Conservation (phyloP, 768 basidiomycete genomes). For the Favolaschia claudopus region DNA sequence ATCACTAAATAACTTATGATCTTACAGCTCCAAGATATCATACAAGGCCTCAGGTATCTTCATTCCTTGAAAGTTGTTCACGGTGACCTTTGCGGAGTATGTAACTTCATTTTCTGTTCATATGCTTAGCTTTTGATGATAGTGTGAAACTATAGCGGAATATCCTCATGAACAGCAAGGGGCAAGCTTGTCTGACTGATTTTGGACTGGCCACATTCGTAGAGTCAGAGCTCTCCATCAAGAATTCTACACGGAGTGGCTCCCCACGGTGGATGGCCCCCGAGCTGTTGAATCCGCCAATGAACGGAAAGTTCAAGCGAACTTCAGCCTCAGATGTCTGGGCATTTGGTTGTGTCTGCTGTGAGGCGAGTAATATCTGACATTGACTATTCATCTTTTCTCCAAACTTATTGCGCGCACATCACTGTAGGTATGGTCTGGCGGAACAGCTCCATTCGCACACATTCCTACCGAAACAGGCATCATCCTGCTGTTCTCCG, state of each 20-base stretch:
- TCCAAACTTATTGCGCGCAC: no score
- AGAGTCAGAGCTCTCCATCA: not conserved
- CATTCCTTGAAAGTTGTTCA: not conserved
- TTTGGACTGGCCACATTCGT: not conserved
- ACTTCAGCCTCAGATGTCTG: not conserved
- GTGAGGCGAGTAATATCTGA: no score
- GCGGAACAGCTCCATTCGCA: no score
- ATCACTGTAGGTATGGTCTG: no score
- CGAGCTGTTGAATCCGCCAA: not conserved
- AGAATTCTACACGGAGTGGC: not conserved
- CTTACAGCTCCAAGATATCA: not conserved
- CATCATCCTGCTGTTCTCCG: no score
- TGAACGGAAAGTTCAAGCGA: not conserved
- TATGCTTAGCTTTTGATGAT: not conserved
- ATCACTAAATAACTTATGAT: no score
- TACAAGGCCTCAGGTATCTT: not conserved
- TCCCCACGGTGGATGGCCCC: constrained; percentile 1
- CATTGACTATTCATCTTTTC: no score
- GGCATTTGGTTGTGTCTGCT: constrained; percentile 4
- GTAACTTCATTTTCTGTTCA: not conserved
- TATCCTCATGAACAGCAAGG: constrained; percentile 1
- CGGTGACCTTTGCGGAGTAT: not conserved
- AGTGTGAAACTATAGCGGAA: not conserved
- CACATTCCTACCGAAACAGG: no score
- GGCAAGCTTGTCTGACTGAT: not conserved